phyloP scores from a whole-genome alignment of 176 grass and related monocot species.

The Oryza brachyantha region DNA sequence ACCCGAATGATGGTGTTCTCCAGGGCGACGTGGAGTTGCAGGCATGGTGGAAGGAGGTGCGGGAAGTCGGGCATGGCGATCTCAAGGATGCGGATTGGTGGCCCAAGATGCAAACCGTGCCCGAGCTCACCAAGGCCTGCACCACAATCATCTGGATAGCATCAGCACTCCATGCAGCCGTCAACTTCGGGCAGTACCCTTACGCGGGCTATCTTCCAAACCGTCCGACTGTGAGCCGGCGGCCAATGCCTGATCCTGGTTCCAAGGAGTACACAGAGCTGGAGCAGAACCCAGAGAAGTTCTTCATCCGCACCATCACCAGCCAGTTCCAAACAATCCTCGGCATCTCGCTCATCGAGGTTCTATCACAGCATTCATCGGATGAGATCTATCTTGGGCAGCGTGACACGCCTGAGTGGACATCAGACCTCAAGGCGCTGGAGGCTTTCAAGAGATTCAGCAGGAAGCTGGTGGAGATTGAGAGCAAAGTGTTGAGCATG shows the following conservation, averaged over 20 bases:
- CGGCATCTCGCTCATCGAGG: conserved; percentile 36
- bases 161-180: conserved; percentile 42
- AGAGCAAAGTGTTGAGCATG: background rate
- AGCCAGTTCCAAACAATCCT: conserved; percentile 41
- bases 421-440: background rate
- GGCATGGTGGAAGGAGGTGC: conserved; percentile 49
- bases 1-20: background rate
- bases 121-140: conserved; percentile 33
- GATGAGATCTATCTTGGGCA: conserved; percentile 45
- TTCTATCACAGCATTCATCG: conserved; percentile 33
- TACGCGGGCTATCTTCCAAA: conserved; percentile 42
- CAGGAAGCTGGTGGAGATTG: background rate
- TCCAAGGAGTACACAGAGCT: conserved; percentile 27
- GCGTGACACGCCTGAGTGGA: background rate
- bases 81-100: conserved; percentile 43
- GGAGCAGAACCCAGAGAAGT: background rate
- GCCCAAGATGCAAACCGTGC: conserved; percentile 35
- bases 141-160: conserved; percentile 43
- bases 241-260: conserved; percentile 18
- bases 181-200: conserved; percentile 47
- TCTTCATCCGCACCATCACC: conserved; percentile 34
- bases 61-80: conserved; percentile 45
- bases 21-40: conserved; percentile 41
- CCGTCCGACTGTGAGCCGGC: conserved; percentile 35
- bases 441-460: background rate